A percentile compares a stretch with the other conserved stretches of the same genome.
These are phyloP conservation scores for Gentiana dahurica DNA, from an alignment of 257 asterid genomes.

Conservation along the genomic window DNA sequence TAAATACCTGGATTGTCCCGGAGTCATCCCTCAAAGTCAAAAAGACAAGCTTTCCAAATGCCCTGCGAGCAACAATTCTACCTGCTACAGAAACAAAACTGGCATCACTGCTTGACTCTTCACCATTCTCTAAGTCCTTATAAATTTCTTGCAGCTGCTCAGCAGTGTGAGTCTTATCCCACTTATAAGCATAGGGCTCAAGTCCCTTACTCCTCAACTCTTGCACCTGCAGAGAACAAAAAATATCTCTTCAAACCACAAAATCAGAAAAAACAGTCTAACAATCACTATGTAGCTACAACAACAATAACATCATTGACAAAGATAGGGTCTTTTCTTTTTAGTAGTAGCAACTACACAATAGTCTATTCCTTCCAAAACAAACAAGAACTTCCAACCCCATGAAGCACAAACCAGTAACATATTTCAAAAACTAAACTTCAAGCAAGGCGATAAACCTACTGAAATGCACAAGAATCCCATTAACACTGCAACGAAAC, in stretches of 20 bases:
- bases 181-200: slow-evolving; percentile 84
- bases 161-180: slow-evolving; percentile 83
- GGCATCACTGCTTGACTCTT: slow-evolving; percentile 47
- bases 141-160: slow-evolving; percentile 74
- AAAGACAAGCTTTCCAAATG: slow-evolving; percentile 94
- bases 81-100: slow-evolving; percentile 81
- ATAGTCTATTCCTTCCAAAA: not conserved
- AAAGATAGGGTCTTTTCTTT: too few species aligned
- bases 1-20: slow-evolving; percentile 77
- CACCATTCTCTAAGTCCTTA: slow-evolving; percentile 63
- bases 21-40: slow-evolving; percentile 91
- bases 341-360: too few species aligned
- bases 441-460: not conserved
- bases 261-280: too few species aligned
- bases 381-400: not conserved
- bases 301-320: not conserved
- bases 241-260: too few species aligned
- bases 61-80: slow-evolving; percentile 85
- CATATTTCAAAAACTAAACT: not conserved
- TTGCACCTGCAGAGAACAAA: slow-evolving; percentile 41
- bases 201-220: slow-evolving; percentile 79
- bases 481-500: not conserved
- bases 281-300: too few species aligned
- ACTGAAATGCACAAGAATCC: not conserved
- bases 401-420: not conserved